phyloP scores from a whole-genome alignment of 352 stramenopile species.

The Pythium vanterpoolii region DNA sequence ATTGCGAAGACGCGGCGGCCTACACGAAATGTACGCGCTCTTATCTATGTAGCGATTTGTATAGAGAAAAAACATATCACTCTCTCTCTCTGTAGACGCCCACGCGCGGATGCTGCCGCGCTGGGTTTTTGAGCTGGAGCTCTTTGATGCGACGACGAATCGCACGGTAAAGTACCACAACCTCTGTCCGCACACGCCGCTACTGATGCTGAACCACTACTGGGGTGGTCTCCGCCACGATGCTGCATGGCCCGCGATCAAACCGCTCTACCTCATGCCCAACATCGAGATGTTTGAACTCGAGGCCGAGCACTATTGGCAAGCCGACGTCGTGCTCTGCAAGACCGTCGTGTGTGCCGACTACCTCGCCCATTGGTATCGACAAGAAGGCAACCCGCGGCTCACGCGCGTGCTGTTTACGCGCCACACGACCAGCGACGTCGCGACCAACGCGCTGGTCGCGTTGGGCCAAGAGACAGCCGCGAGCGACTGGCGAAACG shows the following conservation, averaged over 20 bases:
- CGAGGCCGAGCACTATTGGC: slow-evolving; percentile 39
- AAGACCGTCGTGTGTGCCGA: slow-evolving; percentile 51
- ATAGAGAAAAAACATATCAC: background rate
- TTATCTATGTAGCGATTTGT: background rate
- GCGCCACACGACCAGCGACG: slow-evolving; percentile 54
- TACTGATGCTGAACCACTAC: slow-evolving; percentile 42
- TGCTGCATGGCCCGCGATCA: slow-evolving; percentile 21
- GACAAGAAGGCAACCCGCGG: slow-evolving; percentile 53
- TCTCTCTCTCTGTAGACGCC: slow-evolving; percentile 9
- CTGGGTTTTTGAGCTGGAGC: slow-evolving; percentile 30
- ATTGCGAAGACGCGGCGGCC: slow-evolving; percentile 63
- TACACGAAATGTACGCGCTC: slow-evolving; percentile 57
- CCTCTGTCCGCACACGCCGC: slow-evolving; percentile 27
- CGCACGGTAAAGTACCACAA: slow-evolving; percentile 33
- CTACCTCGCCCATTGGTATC: slow-evolving; percentile 47
- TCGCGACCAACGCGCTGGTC: slow-evolving; percentile 23
- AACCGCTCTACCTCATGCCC: slow-evolving; percentile 33
- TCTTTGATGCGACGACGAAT: slow-evolving; percentile 9
- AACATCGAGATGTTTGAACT: slow-evolving; percentile 56
- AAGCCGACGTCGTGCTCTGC: slow-evolving; percentile 49
- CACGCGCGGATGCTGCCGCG: slow-evolving; percentile 27
- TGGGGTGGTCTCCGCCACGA: slow-evolving; percentile 22
- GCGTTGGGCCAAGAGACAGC: background rate
- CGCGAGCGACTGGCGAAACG: slow-evolving; percentile 2
- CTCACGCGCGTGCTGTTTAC: slow-evolving; percentile 50